phyloP scores from a whole-genome alignment of 2,329 filamentous ascomycete genomes.

The Ramularia collo-cygni region DNA sequence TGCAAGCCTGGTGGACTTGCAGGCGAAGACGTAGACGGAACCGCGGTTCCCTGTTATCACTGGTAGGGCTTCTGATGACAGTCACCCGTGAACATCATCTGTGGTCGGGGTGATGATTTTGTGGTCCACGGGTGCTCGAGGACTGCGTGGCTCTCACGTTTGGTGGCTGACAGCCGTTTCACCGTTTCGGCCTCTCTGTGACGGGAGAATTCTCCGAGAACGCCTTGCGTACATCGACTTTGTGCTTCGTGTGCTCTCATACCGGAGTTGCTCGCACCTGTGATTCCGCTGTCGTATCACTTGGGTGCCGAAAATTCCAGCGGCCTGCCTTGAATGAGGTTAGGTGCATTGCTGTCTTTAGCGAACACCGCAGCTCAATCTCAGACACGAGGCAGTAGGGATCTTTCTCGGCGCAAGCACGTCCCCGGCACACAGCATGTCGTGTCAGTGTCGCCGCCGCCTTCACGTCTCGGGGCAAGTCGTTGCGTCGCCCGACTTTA shows the following conservation, averaged over 20 bases:
- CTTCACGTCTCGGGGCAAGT: too few relatives aligned
- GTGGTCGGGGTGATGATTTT: too few relatives aligned
- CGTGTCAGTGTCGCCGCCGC: neutral
- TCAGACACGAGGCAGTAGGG: constrained; percentile 20
- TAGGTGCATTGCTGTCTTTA: constrained; percentile 9
- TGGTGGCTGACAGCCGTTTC: too few relatives aligned
- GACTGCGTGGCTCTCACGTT: too few relatives aligned
- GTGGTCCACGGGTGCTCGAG: too few relatives aligned
- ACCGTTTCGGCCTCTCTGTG: constrained; percentile 11
- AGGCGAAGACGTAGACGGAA: too few relatives aligned
- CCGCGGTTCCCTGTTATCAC: too few relatives aligned
- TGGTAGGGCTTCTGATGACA: too few relatives aligned
- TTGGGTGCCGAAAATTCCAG: constrained; percentile 7
- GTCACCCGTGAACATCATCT: too few relatives aligned
- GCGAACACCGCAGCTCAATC: constrained; percentile 15
- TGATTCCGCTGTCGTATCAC: constrained; percentile 14
- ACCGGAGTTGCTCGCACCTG: constrained; percentile 18
- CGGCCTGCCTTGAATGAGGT: constrained; percentile 9
- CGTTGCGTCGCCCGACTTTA: too few relatives aligned
- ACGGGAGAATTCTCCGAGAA: constrained; percentile 15
- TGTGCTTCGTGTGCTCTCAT: constrained; percentile 7
- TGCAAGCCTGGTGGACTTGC: too few relatives aligned
- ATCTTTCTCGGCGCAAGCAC: constrained; percentile 12
- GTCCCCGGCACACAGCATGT: constrained; percentile 6
- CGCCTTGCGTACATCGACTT: constrained; percentile 8